Conservation (phyloP, 257 asterid genomes). For the Euphrasia confusa region DNA sequence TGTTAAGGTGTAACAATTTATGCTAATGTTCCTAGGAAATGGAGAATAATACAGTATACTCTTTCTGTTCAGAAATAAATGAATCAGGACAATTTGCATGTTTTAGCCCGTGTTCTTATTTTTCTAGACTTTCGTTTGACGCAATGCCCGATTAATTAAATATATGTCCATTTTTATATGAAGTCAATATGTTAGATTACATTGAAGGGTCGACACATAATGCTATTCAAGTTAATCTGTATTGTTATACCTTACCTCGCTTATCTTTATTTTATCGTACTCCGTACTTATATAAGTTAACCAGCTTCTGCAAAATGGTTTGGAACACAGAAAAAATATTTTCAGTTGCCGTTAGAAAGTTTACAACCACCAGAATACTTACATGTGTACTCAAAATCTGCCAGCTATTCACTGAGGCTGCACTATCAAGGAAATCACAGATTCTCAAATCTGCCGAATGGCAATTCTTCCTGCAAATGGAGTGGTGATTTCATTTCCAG, state of each 20-base stretch:
- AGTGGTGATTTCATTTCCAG: conserved; percentile 65
- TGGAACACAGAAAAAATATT: not conserved
- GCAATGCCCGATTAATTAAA: not conserved
- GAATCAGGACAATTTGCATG: not conserved
- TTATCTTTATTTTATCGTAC: no score
- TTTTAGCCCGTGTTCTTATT: not conserved
- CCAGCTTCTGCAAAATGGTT: no score
- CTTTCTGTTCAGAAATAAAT: not conserved
- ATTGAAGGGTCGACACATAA: no score
- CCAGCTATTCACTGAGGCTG: conserved; percentile 21
- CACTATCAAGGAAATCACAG: conserved; percentile 5
- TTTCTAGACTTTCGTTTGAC: not conserved
- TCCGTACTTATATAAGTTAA: no score
- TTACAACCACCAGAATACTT: conserved; percentile 11
- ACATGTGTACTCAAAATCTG: conserved; percentile 7
- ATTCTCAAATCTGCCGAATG: conserved; percentile 28
- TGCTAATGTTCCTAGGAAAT: not conserved
- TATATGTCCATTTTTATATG: no score
- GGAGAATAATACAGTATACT: not conserved
- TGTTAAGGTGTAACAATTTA: not conserved
- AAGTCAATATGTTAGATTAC: no score
- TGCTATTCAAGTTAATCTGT: no score
- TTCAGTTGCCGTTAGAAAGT: conserved; percentile 8
- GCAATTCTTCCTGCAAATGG: conserved; percentile 55
- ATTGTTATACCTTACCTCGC: no score